Conservation (phyloP, 257 asterid genomes). For the Vinca minor region DNA sequence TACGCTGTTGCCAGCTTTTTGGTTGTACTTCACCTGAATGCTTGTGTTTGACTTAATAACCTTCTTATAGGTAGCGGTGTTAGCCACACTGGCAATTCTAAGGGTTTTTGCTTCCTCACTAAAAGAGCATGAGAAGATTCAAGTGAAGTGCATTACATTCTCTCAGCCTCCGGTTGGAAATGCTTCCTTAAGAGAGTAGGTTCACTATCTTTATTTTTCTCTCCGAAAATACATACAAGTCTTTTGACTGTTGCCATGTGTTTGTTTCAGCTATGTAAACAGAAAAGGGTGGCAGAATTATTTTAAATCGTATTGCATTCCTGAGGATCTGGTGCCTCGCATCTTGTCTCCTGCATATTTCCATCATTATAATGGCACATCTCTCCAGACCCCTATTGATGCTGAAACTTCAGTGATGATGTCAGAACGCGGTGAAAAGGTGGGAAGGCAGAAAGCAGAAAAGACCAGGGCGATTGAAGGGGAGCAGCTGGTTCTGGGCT, state of each 20-base stretch:
- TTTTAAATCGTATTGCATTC: conserved; percentile 94
- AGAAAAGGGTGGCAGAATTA: conserved; percentile 84
- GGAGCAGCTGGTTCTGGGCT: conserved; percentile 86
- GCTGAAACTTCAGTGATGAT: conserved; percentile 37
- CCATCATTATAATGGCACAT: conserved; percentile 79
- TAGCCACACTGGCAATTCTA: conserved; percentile 92
- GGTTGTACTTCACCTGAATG: conserved; percentile 4
- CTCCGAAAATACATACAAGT: not conserved
- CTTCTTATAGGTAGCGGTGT: conserved; percentile 76
- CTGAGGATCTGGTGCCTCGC: conserved; percentile 98
- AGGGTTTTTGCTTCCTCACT: conserved; percentile 77
- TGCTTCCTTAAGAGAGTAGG: conserved; percentile 93
- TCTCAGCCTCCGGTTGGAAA: conserved; percentile 99
- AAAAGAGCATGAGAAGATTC: conserved; percentile 76
- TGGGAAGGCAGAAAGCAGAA: conserved; percentile 51
- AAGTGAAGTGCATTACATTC: conserved; percentile 90
- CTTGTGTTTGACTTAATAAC: conserved; percentile 16
- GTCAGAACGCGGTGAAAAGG: conserved; percentile 36
- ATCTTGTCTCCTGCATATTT: conserved; percentile 97
- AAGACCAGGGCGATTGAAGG: conserved; percentile 55
- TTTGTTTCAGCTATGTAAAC: conserved; percentile 67
- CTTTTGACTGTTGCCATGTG: conserved; percentile 10
- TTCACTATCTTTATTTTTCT: conserved; percentile 10
- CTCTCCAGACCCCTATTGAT: conserved; percentile 28
- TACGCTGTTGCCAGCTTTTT: conserved; percentile 2